Conservation (phyloP, 2,329 filamentous ascomycete species). For the Calonectria henricotiae region DNA sequence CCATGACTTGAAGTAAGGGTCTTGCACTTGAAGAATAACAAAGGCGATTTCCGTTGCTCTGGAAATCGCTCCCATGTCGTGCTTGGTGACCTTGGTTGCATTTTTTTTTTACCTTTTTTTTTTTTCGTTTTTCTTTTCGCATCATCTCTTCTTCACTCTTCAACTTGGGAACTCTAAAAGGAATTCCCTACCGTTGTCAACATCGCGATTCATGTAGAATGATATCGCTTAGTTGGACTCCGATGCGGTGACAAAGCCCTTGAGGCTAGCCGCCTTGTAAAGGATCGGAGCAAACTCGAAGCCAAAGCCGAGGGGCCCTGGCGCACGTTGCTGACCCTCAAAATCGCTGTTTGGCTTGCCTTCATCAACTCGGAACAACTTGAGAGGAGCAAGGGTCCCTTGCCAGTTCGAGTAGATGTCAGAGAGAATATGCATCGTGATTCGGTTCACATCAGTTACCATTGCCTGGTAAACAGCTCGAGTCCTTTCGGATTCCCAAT, state of each 20-base stretch:
- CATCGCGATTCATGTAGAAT: too few relatives aligned
- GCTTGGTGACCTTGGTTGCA: not conserved
- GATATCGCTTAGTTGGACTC: not conserved
- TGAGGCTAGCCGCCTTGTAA: not conserved
- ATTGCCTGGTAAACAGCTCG: conserved; percentile 36
- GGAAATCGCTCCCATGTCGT: not conserved
- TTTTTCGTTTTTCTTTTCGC: not conserved
- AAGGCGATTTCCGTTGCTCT: not conserved
- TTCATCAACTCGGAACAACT: not conserved
- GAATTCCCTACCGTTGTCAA: not conserved
- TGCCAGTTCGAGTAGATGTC: conserved; percentile 14
- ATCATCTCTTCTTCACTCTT: not conserved
- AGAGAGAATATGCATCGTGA: conserved; percentile 23
- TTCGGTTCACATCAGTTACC: conserved; percentile 46
- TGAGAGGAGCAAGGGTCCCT: conserved; percentile 12
- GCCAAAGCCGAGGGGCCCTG: conserved; percentile 5
- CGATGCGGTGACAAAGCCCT: not conserved
- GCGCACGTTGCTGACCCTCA: conserved; percentile 29
- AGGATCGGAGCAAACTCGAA: conserved; percentile 28
- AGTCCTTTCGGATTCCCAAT: conserved; percentile 5
- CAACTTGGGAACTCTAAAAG: not conserved
- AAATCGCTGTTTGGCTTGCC: conserved; percentile 33
- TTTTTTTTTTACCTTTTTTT: not conserved
- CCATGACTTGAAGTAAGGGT: not conserved
- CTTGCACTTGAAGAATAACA: too few relatives aligned